Conservation (phyloP, 2,329 filamentous ascomycete species). For the Cladosporium sphaerospermum region DNA sequence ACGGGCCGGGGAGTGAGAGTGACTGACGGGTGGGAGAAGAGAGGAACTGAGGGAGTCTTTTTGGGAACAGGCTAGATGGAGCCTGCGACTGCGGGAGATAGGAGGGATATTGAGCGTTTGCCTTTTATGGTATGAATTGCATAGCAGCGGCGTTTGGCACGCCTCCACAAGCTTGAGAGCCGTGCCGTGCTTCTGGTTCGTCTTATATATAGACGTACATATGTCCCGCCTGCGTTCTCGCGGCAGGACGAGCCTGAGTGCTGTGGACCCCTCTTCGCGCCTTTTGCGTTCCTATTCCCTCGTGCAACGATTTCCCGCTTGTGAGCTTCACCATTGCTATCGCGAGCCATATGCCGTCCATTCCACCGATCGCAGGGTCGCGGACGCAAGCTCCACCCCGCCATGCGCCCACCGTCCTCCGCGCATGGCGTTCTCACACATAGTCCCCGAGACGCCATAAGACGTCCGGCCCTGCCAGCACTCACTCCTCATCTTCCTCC, state of each 20-base stretch:
- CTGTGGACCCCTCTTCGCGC: too few relatives aligned
- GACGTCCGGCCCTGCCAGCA: neutral
- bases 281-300: too few relatives aligned
- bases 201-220: conserved; percentile 8
- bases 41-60: neutral
- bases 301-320: too few relatives aligned
- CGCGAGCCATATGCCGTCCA: too few relatives aligned
- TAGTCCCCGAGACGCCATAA: too few relatives aligned
- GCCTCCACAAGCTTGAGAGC: neutral
- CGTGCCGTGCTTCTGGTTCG: neutral
- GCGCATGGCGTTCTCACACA: too few relatives aligned
- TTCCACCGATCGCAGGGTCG: too few relatives aligned
- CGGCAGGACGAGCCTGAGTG: neutral
- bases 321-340: too few relatives aligned
- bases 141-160: conserved; percentile 10
- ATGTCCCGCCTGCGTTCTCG: neutral
- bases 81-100: neutral
- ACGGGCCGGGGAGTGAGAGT: conserved; percentile 43
- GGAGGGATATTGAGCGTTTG: neutral
- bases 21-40: conserved; percentile 28
- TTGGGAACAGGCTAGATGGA: neutral
- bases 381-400: too few relatives aligned
- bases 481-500: conserved; percentile 2
- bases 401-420: too few relatives aligned
- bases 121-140: neutral